Percentiles rank a stretch among this genome's conserved stretches.
These are phyloP conservation scores for Penicillium longicatenatum DNA, from an alignment of 495 filamentous ascomycete species.

Conservation along the genomic window DNA sequence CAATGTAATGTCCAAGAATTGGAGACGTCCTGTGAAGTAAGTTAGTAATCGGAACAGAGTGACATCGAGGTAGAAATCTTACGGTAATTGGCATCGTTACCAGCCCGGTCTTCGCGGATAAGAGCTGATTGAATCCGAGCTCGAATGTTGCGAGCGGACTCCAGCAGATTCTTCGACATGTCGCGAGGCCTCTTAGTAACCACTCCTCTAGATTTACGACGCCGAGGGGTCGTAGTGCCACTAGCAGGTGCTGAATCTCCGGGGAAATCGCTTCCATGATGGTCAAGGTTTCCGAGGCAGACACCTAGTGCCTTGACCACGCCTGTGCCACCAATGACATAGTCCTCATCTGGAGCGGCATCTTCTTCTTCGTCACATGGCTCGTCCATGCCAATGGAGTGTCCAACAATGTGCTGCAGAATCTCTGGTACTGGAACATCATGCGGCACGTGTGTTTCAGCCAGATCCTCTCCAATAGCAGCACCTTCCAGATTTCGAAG, in stretches of 20 bases:
- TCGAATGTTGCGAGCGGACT: constrained; percentile 84
- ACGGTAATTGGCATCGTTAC: constrained; percentile 74
- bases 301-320: constrained; percentile 93
- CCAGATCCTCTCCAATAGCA: constrained; percentile 49
- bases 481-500: constrained; percentile 83
- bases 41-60: background rate
- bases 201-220: constrained; percentile 43
- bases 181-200: constrained; percentile 73
- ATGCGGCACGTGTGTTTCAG: constrained; percentile 33
- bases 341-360: constrained; percentile 83
- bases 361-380: constrained; percentile 65
- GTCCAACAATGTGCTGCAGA: constrained; percentile 64
- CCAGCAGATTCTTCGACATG: constrained; percentile 86
- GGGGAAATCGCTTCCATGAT: constrained; percentile 37
- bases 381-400: constrained; percentile 34
- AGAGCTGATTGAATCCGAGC: constrained; percentile 82
- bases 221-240: constrained; percentile 57
- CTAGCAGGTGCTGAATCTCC: constrained; percentile 47
- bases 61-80: constrained; percentile 36
- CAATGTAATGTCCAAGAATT: constrained; percentile 88
- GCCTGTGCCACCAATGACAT: constrained; percentile 93
- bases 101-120: constrained; percentile 68
- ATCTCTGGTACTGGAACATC: constrained; percentile 63
- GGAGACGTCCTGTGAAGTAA: constrained; percentile 63
- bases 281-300: constrained; percentile 72